Conservation (phyloP, 192 early-diverging fungal species). For the Tieghemiomyces parasiticus region DNA sequence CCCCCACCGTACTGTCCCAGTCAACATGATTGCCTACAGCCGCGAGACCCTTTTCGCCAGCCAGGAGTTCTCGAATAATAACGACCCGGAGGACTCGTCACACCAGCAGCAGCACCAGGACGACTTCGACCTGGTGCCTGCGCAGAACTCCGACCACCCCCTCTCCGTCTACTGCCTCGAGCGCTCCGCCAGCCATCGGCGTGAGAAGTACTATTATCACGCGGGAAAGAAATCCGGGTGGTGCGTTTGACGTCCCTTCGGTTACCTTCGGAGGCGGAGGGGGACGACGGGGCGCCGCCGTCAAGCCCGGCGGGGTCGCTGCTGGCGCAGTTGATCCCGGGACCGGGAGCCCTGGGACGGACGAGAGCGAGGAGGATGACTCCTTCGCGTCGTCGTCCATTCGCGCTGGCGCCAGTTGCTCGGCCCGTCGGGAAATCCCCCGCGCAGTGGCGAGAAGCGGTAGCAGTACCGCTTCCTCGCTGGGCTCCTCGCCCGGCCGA, state of each 20-base stretch:
- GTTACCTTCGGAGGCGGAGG: constrained; percentile 13
- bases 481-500: too few species aligned
- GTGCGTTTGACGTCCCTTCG: constrained; percentile 33
- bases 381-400: too few species aligned
- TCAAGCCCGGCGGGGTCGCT: constrained; percentile 5
- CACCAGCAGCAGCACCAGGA: constrained; percentile 10
- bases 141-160: constrained; percentile 12
- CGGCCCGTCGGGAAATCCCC: too few species aligned
- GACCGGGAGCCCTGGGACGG: too few species aligned
- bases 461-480: too few species aligned
- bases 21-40: neutral
- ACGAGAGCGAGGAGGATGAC: too few species aligned
- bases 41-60: constrained; percentile 2
- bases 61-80: constrained; percentile 10
- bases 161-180: constrained; percentile 27
- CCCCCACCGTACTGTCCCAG: too few species aligned
- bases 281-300: constrained; percentile 15
- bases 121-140: constrained; percentile 7
- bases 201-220: constrained; percentile 29
- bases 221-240: constrained; percentile 35
- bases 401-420: too few species aligned
- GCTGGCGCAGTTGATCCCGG: constrained; percentile 9
- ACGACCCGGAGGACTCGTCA: constrained; percentile 10
- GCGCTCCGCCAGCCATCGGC: constrained; percentile 20
- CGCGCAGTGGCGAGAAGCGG: too few species aligned